Evolutionary conservation across 306 rosid genomes (phyloP), one percentile per base, ranked within the genome.

Genomic region (Lathyrus aphaca): DNA sequence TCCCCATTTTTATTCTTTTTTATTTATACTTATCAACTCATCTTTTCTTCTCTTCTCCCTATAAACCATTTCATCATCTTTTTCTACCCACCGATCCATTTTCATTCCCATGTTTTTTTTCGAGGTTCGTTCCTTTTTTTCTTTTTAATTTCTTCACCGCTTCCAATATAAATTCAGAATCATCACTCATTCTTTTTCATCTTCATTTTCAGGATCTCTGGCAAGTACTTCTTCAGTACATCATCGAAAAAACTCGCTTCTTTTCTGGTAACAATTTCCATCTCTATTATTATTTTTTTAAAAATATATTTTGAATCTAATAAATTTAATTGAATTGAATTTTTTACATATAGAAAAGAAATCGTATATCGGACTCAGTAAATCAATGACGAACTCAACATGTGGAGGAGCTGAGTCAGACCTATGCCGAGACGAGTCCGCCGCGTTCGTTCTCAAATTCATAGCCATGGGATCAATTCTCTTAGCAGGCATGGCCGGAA

Each of bases 391-490:
- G 14, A 83, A 63, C 76, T 16, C 89, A 1, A 58, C 66, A 10
- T 89, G 99, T 54, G 85, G 74, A 16, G 80, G 78, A 37, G 2
- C 61, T 3, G 96, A 70, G 0, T n/a, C 64, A 2, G 91, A 88
- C 0, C 43, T 61, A 5, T 91, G 97, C 74, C 79, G 97, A 2
- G 83, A 89, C 66, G 96, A 95, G 1, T 56, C 99, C 0, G 80
- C 82, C 3, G 97, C 99, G 14, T 75, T 85, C 10, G 64, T 48
- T 21, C 89, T 91, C 68, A 95, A 95, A 42, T 57, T 85, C 65
- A 55, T 87, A 8, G 99, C 97, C 14, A 84, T 94, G 15, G 95
- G 87, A 0, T 84, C 97, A 0, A 94, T 94, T 29, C 88, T 94
- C 3, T 8, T 82, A 0, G 38, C 96, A 0, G 99, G 99, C 3